A percentile compares a stretch with the other conserved stretches of the same genome.
Conservation (phyloP, 2,329 filamentous ascomycete species). For the Pseudogymnoascus sp. region DNA sequence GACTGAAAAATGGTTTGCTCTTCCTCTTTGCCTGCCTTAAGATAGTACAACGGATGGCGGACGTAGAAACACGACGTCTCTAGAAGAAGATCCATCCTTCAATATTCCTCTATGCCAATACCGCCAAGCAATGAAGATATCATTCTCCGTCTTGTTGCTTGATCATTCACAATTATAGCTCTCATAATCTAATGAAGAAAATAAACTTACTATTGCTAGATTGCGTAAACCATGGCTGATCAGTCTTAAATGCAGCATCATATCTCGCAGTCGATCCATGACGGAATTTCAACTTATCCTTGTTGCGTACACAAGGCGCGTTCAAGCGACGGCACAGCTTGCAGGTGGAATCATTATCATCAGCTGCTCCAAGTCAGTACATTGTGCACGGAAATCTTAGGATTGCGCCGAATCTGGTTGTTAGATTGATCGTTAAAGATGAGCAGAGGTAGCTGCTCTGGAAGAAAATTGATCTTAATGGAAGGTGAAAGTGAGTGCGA, state of each 20-base stretch:
- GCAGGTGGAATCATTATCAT: not conserved
- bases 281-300: constrained; percentile 22
- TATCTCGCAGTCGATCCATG: constrained; percentile 32
- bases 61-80: not conserved
- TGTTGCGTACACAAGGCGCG: not conserved
- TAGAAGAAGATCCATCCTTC: not conserved
- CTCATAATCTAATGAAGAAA: not conserved
- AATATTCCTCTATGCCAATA: not conserved
- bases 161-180: constrained; percentile 5
- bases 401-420: not conserved
- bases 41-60: not conserved
- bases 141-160: not conserved
- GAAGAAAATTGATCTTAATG: not conserved
- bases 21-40: not conserved
- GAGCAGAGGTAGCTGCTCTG: not conserved
- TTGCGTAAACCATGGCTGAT: constrained; percentile 31
- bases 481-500: not conserved
- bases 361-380: not conserved
- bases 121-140: not conserved
- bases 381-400: not conserved
- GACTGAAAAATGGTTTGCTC: not conserved
- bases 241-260: constrained; percentile 28
- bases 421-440: not conserved
- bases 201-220: constrained; percentile 24
- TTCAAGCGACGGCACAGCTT: not conserved